These are phyloP conservation scores for Pythium vanterpoolii DNA, from an alignment of 352 stramenopile genomes.

Conservation along the genomic window DNA sequence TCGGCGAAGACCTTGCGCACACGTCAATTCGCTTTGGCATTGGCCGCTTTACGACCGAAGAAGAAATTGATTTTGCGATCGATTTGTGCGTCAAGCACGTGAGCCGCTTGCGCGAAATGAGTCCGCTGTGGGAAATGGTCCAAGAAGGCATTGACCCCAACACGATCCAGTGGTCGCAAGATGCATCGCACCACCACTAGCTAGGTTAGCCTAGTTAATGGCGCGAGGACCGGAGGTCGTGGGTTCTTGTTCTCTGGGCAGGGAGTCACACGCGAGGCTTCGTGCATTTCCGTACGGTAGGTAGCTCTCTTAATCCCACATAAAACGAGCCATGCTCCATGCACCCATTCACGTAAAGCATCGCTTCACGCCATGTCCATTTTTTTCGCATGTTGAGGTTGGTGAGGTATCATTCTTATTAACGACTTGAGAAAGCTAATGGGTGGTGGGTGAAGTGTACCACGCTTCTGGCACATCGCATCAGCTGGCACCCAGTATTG, in stretches of 20 bases:
- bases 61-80: slow-evolving; percentile 96
- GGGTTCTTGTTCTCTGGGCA: too few species aligned
- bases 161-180: slow-evolving; percentile 99
- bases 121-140: slow-evolving; percentile 99
- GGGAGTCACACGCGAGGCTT: too few species aligned
- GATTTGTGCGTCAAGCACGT: slow-evolving; percentile 96
- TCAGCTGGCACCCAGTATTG: background rate
- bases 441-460: background rate
- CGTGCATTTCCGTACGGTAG: too few species aligned
- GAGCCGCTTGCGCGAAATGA: slow-evolving; percentile 97
- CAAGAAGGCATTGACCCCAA: slow-evolving; percentile 99
- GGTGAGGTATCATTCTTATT: background rate
- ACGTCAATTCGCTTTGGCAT: slow-evolving; percentile 98
- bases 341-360: too few species aligned
- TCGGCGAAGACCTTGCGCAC: slow-evolving; percentile 99
- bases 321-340: too few species aligned
- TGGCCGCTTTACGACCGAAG: slow-evolving; percentile 97
- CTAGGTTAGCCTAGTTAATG: background rate
- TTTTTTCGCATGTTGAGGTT: background rate
- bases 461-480: background rate
- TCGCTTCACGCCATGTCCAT: background rate
- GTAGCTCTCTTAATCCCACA: too few species aligned
- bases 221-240: too few species aligned
- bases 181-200: slow-evolving; percentile 74
- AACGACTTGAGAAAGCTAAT: background rate